Percentiles rank a stretch among this genome's conserved stretches.
phyloP scores from a whole-genome alignment of 2,329 filamentous ascomycete species.

The Venturia oleaginea region DNA sequence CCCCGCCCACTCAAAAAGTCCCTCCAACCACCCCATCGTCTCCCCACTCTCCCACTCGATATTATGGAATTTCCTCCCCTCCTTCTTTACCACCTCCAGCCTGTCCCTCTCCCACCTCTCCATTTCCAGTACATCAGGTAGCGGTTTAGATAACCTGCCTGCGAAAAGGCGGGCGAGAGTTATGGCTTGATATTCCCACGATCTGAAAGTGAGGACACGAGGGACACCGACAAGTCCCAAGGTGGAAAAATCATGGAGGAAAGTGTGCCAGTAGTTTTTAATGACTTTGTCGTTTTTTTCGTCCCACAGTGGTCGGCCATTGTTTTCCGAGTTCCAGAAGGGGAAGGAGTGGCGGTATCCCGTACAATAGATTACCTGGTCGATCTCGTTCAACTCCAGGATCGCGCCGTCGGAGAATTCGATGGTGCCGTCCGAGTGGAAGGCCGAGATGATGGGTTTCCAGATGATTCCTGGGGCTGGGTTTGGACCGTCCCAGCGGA shows the following conservation, averaged over 20 bases:
- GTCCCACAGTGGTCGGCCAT: conserved; percentile 39
- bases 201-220: background rate
- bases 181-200: background rate
- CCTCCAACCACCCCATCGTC: conserved; percentile 22
- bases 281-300: conserved; percentile 26
- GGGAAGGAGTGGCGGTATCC: conserved; percentile 35
- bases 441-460: conserved; percentile 45
- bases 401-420: conserved; percentile 22
- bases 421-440: conserved; percentile 20
- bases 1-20: conserved; percentile 38
- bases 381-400: conserved; percentile 18
- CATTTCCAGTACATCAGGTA: background rate
- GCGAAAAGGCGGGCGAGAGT: background rate
- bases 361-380: conserved; percentile 26
- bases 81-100: background rate
- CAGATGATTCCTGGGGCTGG: conserved; percentile 42
- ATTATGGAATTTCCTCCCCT: background rate
- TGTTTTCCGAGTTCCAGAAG: conserved; percentile 41
- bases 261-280: conserved; percentile 8
- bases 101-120: background rate
- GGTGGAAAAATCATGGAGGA: background rate
- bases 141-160: background rate
- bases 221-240: background rate
- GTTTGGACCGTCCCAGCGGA: conserved; percentile 41
- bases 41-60: background rate